Evolutionary conservation across 2,329 filamentous ascomycete species (phyloP).

Genomic region (Aspergillus puulaauensis): DNA sequence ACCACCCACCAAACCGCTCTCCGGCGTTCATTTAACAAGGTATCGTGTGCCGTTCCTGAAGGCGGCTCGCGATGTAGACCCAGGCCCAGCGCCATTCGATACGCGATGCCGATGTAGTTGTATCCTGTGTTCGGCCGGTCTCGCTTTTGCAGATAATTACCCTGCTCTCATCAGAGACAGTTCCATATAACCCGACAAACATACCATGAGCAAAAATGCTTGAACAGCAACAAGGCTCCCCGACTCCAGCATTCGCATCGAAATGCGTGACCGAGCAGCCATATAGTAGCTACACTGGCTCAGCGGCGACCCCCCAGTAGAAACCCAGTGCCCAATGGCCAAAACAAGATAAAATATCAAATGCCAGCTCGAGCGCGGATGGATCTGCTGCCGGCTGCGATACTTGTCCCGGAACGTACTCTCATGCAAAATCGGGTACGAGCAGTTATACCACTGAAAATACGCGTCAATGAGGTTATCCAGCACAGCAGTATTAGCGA

Average conservation of each 20-base stretch:
- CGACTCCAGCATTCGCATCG: slow-evolving; percentile 28
- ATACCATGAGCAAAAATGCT: slow-evolving; percentile 34
- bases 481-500: slow-evolving; percentile 9
- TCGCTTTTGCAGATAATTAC: slow-evolving; percentile 53
- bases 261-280: slow-evolving; percentile 25
- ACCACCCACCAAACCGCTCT: slow-evolving; percentile 27
- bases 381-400: slow-evolving; percentile 12
- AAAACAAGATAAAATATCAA: slow-evolving; percentile 24
- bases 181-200: no score
- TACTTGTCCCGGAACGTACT: slow-evolving; percentile 24
- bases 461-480: slow-evolving; percentile 25
- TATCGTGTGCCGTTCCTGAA: slow-evolving; percentile 2
- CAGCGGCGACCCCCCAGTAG: slow-evolving; percentile 9
- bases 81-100: slow-evolving; percentile 51
- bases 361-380: slow-evolving; percentile 21
- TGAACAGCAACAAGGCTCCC: slow-evolving; percentile 33
- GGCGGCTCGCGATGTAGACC: slow-evolving; percentile 49
- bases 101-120: slow-evolving; percentile 53
- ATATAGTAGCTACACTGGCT: slow-evolving; percentile 14
- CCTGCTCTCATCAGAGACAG: slow-evolving; percentile 10
- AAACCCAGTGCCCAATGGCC: slow-evolving; percentile 25
- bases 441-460: slow-evolving; percentile 25
- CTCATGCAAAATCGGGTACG: slow-evolving; percentile 29
- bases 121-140: slow-evolving; percentile 54
- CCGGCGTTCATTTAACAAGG: slow-evolving; percentile 16